Base-by-base conservation (phyloP, 495 filamentous ascomycete species). In the Penicillium antarcticum region DNA sequence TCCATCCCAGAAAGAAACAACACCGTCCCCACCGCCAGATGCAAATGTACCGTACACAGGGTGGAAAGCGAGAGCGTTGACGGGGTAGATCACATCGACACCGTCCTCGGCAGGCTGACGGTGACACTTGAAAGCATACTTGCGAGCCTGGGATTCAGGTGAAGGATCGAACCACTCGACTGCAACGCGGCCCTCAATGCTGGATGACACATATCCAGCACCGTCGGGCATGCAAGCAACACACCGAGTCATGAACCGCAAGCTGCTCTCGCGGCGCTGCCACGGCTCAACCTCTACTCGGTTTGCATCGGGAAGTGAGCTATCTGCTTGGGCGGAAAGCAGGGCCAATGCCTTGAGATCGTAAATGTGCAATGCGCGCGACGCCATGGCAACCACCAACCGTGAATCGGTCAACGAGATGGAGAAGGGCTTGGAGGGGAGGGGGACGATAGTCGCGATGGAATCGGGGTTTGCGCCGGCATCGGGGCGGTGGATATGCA, bases 121-220 rank as follows among this genome's bases (percentile, higher is more conserved):
- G 70, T 98, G 94, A 70, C 94, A 98, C 66, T 98, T 98, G 78
- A 98, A 98, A 9, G 94, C 94, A 74, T 97, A 98, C 61, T 96
- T 97, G 48, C 92, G 79, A 14, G 87, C 86, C 68, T 97, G 90
- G 4, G 88, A 91, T 61, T 88, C 84, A 26, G 83, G 74, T 7
- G 82, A 87, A 11, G 92, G 86, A 62, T 97, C 94, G 72, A 97
- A 97, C 88, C 92, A 97, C 63, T 98, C 94, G 1, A 98, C 94
- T 0, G 91, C 92, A 0, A 97, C 88, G 56, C 94, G 82, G 12
- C 94, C 94, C 62, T 98, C 94, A 64, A 98, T 97, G 53, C 82
- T 87, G 16, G 81, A 85, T 0, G 84, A 89, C 5, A 92, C 91
- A 67, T 96, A 98, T 0, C 94, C 94, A 5, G 83, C 87, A 60